Evolutionary conservation across 495 filamentous ascomycete genomes (phyloP).

Genomic region (Filosporella fistucella): DNA sequence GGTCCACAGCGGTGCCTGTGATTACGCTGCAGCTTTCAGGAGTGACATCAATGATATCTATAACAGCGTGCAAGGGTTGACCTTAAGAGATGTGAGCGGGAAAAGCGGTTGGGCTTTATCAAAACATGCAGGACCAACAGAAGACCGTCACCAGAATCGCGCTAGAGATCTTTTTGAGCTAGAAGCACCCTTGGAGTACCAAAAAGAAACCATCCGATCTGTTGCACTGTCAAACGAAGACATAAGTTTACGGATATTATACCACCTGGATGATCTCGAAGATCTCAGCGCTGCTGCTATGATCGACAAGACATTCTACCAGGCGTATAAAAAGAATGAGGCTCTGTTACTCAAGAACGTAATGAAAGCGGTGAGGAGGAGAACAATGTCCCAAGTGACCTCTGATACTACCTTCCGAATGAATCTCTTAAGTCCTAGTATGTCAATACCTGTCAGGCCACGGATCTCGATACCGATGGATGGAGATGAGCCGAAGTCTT

Average conservation of each 20-base stretch:
- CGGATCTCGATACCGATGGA: neutral
- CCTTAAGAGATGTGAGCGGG: constrained; percentile 29
- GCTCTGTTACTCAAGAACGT: constrained; percentile 20
- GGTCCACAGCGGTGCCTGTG: constrained; percentile 31
- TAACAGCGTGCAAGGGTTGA: constrained; percentile 33
- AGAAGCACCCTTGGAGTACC: constrained; percentile 5
- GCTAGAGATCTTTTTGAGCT: constrained; percentile 11
- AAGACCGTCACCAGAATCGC: constrained; percentile 5
- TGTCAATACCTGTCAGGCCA: neutral
- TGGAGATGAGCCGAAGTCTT: constrained; percentile 10
- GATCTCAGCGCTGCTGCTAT: constrained; percentile 28
- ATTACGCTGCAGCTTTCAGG: constrained; percentile 34
- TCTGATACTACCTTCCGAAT: neutral
- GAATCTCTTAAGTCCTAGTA: neutral
- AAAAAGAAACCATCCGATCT: constrained; percentile 1
- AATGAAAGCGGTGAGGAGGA: constrained; percentile 14
- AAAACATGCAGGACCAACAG: constrained; percentile 15
- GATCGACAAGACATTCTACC: constrained; percentile 27
- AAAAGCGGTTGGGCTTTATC: constrained; percentile 30
- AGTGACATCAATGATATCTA: constrained; percentile 33
- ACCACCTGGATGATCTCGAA: constrained; percentile 22
- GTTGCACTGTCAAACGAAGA: constrained; percentile 15
- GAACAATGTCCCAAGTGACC: constrained; percentile 10
- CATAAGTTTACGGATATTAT: constrained; percentile 25
- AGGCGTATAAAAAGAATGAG: constrained; percentile 28